phyloP scores from a whole-genome alignment of 306 rosid genomes.

The Astragalus glycyphyllos region DNA sequence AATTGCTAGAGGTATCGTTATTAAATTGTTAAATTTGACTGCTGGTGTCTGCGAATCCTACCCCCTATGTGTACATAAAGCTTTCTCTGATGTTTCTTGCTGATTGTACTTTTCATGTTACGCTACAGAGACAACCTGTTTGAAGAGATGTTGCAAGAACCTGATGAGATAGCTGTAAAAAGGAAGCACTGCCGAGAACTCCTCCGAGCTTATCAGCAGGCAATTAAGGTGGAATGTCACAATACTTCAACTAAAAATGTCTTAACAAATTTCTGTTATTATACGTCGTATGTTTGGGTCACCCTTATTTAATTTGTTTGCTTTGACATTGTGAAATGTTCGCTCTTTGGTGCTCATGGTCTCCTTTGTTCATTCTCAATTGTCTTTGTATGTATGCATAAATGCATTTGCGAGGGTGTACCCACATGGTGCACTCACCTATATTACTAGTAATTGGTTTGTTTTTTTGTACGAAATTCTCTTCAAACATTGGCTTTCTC shows the following conservation, averaged over 20 bases:
- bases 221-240: constrained; percentile 71
- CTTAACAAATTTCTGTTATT: constrained; percentile 3
- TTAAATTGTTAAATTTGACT: too few species aligned
- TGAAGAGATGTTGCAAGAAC: constrained; percentile 98
- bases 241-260: constrained; percentile 9
- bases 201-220: constrained; percentile 89
- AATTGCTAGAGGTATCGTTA: too few species aligned
- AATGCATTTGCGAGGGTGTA: not conserved
- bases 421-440: not conserved
- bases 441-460: not conserved
- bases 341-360: not conserved
- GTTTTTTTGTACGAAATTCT: not conserved
- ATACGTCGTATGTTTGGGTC: constrained; percentile 22
- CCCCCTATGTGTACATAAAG: too few species aligned
- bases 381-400: not conserved
- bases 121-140: constrained; percentile 79
- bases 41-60: too few species aligned
- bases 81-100: constrained; percentile 22
- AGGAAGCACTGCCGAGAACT: constrained; percentile 90
- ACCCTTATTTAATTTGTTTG: constrained; percentile 9
- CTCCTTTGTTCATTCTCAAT: constrained; percentile 1
- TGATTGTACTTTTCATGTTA: constrained; percentile 41
- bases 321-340: constrained; percentile 13
- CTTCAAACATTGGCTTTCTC: not conserved
- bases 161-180: constrained; percentile 81